Evolutionary conservation across 768 basidiomycete genomes (phyloP).

Genomic region (Naganishia randhawae): DNA sequence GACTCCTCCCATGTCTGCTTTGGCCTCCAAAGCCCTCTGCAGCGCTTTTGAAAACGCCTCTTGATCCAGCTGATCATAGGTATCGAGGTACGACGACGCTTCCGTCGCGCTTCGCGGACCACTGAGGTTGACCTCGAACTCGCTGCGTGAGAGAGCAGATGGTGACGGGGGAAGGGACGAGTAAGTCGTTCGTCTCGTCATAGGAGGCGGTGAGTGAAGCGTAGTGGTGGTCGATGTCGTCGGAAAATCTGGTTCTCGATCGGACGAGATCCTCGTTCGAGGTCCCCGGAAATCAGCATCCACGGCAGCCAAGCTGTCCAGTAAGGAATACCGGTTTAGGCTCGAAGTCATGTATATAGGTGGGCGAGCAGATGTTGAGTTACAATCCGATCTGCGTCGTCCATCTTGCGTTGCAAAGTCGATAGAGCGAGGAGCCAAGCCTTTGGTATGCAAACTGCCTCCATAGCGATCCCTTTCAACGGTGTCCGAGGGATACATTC

Average conservation of each 20-base stretch:
- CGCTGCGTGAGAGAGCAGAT: background rate
- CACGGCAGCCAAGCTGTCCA: background rate
- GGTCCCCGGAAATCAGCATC: background rate
- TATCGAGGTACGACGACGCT: background rate
- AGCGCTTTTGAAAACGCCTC: constrained; percentile 18
- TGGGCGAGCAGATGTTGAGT: background rate
- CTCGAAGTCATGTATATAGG: background rate
- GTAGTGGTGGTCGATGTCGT: background rate
- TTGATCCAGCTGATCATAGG: constrained; percentile 15
- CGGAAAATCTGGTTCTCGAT: background rate
- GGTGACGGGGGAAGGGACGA: constrained; percentile 28
- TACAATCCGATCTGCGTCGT: background rate
- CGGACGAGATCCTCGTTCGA: background rate
- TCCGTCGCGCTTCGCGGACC: constrained; percentile 6
- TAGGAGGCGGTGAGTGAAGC: background rate
- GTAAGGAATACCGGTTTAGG: constrained; percentile 2
- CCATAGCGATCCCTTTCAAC: background rate
- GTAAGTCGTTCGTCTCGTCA: constrained; percentile 24
- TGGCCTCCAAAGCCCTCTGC: constrained; percentile 6
- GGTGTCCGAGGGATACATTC: background rate
- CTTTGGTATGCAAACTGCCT: constrained; percentile 3
- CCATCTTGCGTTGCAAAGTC: background rate
- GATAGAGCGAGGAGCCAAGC: background rate
- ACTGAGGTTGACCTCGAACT: background rate
- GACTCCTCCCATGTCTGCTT: constrained; percentile 9